Percentiles rank a stretch among this genome's conserved stretches.
Evolutionary conservation across 2,329 filamentous ascomycete species (phyloP).

Genomic region (Colletotrichum phormii): DNA sequence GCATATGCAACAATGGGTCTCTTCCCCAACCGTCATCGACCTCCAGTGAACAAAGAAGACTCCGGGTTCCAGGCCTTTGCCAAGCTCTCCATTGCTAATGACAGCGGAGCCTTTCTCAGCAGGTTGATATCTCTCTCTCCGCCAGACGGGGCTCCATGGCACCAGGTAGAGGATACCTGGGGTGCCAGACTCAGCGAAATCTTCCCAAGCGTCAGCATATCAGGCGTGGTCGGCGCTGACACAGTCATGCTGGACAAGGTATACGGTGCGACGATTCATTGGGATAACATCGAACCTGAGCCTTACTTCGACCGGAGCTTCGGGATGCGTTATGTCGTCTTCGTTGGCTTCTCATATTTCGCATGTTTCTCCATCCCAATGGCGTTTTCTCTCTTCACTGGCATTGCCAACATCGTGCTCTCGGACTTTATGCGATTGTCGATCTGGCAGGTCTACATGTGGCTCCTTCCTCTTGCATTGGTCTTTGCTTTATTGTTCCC

Average conservation of each 20-base stretch:
- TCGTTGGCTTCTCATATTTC: background rate
- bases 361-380: background rate
- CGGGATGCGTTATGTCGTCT: background rate
- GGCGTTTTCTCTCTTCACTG: background rate
- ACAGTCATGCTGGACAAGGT: conserved; percentile 49
- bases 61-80: conserved; percentile 51
- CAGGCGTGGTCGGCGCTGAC: conserved; percentile 47
- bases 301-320: background rate
- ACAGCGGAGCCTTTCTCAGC: conserved; percentile 49
- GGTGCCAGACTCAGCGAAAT: conserved; percentile 49
- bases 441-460: background rate
- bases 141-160: conserved; percentile 42
- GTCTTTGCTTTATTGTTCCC: background rate
- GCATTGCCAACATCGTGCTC: background rate
- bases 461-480: background rate
- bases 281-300: conserved; percentile 45
- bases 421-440: background rate
- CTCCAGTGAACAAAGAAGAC: conserved; percentile 47
- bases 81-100: conserved; percentile 48
- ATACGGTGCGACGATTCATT: conserved; percentile 45
- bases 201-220: conserved; percentile 46
- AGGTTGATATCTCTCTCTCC: conserved; percentile 46
- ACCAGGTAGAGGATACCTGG: conserved; percentile 47
- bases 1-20: conserved; percentile 52
- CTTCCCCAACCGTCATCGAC: conserved; percentile 42